phyloP scores from a whole-genome alignment of 306 rosid genomes.

The Alnus glutinosa region DNA sequence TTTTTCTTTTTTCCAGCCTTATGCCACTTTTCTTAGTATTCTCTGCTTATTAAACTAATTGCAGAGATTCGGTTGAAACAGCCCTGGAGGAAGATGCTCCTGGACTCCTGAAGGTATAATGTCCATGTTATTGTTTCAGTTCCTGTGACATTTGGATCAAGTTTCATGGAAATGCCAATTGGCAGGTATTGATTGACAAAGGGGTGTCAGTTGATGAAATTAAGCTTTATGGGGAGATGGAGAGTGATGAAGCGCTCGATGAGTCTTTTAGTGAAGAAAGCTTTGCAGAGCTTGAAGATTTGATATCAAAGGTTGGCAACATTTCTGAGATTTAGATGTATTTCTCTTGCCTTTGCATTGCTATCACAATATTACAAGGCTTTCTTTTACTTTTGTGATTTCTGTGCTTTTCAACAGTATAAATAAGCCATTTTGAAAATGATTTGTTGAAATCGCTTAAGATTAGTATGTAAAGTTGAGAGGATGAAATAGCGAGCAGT shows the following conservation, averaged over 20 bases:
- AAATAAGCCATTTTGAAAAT: neutral
- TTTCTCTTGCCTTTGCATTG: constrained; percentile 19
- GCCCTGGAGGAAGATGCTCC: constrained; percentile 97
- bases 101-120: constrained; percentile 82
- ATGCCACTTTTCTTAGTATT: constrained; percentile 20
- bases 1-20: constrained; percentile 6
- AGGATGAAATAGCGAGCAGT: neutral
- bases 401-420: neutral
- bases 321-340: constrained; percentile 14
- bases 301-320: constrained; percentile 66
- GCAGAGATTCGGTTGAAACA: constrained; percentile 79
- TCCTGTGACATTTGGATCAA: constrained; percentile 29
- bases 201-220: constrained; percentile 77
- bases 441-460: neutral
- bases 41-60: constrained; percentile 24
- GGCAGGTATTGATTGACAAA: constrained; percentile 72
- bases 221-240: constrained; percentile 77
- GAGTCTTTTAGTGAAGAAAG: constrained; percentile 67
- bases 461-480: neutral
- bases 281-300: constrained; percentile 74
- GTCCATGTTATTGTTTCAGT: constrained; percentile 29
- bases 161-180: constrained; percentile 36
- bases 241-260: constrained; percentile 61
- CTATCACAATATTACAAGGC: neutral
- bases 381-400: neutral